Evolutionary conservation across 805 yeast genomes (phyloP), one percentile per base, ranked within the genome.

Genomic region (Yueomyces sinensis): DNA sequence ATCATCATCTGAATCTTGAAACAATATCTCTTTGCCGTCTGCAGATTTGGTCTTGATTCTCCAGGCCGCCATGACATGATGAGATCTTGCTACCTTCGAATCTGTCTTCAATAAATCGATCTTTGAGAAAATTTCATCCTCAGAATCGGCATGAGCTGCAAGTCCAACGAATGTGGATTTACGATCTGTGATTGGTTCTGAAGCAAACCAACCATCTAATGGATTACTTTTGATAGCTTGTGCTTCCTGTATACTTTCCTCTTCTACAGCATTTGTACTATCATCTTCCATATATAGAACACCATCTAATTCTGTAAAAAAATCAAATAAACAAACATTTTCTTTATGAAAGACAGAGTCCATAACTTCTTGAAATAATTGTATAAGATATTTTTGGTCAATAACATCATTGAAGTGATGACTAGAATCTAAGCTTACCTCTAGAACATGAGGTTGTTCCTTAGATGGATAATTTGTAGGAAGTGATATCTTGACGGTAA

Each of bases 1-100:
- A 51, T 89, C 98, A 54, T 91, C 97, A 50, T 91, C 96, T 46
- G 82, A 86, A 46, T 91, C 96, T 46, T 82, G 91, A 32, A 66
- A 69, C 27, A 68, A 64, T 0, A 74, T 69, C 0, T 76, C 82
- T 19, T 59, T 47, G 3, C 33, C 30, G 20, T 39, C 35, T 15
- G 65, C 62, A 14, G 43, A 35, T 1, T 50, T 59, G 1, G 50
- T 54, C 37, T 65, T 65, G 3, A 91, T 78, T 41, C 97, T 62
- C 79, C 89, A 87, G 0, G 95, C 91, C 13, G 75, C 70, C 76
- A 91, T 91, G 40, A 78, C 77, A 56, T 89, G 97, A 1, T 69
- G 54, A 0, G 95, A 77, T 41, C 69, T 66, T 6, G 74, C 54
- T 13, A 91, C 65, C 52, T 74, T 79, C 27, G 72, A 68, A 47